These are phyloP conservation scores for Penium margaritaceum DNA, from an alignment of 139 green algal species.

Conservation along the genomic window DNA sequence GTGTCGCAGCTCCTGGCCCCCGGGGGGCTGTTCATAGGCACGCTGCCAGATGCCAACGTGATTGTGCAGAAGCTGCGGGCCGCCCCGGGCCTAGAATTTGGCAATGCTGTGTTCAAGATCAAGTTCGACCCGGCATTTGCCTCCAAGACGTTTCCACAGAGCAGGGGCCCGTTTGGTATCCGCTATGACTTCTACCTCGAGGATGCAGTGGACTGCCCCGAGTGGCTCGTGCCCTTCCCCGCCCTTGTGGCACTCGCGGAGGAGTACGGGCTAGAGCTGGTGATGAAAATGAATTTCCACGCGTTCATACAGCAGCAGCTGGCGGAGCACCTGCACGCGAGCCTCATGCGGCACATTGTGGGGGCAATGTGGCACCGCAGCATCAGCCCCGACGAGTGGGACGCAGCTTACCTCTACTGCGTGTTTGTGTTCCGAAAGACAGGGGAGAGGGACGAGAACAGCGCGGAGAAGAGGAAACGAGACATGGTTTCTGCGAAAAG, in stretches of 20 bases:
- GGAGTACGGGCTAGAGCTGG: constrained; percentile 34
- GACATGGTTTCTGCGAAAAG: neutral
- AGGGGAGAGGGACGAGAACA: neutral
- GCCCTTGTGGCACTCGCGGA: constrained; percentile 1
- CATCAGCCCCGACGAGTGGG: constrained; percentile 39
- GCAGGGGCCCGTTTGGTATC: constrained; percentile 23
- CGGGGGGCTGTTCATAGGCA: constrained; percentile 46
- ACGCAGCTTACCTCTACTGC: constrained; percentile 42
- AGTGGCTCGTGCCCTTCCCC: constrained; percentile 36
- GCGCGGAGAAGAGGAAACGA: neutral
- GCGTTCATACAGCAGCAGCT: constrained; percentile 27
- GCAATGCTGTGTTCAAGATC: constrained; percentile 28
- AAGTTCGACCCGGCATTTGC: constrained; percentile 5
- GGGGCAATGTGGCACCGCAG: constrained; percentile 17
- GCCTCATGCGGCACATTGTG: constrained; percentile 27
- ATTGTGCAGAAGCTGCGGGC: constrained; percentile 47
- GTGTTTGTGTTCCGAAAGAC: constrained; percentile 38
- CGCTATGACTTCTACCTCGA: constrained; percentile 30
- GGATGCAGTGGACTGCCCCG: constrained; percentile 39
- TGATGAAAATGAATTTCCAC: constrained; percentile 32
- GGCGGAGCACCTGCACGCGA: neutral
- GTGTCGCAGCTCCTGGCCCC: constrained; percentile 39
- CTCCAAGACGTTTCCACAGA: neutral
- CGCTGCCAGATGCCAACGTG: constrained; percentile 48
- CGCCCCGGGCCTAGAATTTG: constrained; percentile 18